These are phyloP conservation scores for Euphrasia arctica DNA, from an alignment of 305 asterid genomes.

Conservation along the genomic window DNA sequence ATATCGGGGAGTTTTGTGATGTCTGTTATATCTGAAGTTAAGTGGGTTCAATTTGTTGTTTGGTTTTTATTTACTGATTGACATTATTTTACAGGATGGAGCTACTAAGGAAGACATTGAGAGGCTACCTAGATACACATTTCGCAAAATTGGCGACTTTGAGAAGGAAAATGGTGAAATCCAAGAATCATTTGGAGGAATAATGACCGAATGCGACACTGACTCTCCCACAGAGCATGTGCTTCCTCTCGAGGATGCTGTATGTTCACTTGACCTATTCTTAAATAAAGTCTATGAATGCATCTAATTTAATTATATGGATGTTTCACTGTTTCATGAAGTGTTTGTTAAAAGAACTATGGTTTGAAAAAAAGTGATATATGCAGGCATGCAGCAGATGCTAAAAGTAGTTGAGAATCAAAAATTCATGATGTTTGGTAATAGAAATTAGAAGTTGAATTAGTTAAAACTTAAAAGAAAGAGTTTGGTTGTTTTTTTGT, in stretches of 20 bases:
- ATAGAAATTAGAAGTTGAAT: neutral
- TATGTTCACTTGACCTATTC: slow-evolving; percentile 32
- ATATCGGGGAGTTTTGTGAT: neutral
- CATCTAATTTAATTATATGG: neutral
- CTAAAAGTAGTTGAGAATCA: neutral
- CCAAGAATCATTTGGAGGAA: slow-evolving; percentile 86
- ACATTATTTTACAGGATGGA: slow-evolving; percentile 67
- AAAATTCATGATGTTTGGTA: neutral
- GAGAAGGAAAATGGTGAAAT: slow-evolving; percentile 93
- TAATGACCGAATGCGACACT: slow-evolving; percentile 83
- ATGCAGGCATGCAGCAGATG: neutral
- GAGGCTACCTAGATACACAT: slow-evolving; percentile 72
- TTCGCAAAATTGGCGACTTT: slow-evolving; percentile 64
- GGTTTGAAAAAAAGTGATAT: neutral
- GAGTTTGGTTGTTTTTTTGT: neutral
- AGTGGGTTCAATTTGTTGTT: neutral
- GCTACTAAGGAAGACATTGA: slow-evolving; percentile 94
- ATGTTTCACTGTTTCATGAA: neutral
- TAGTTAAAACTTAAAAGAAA: neutral
- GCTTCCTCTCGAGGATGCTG: slow-evolving; percentile 88
- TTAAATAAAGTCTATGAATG: neutral
- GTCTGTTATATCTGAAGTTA: neutral
- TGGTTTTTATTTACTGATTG: slow-evolving; percentile 11
- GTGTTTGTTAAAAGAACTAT: neutral
- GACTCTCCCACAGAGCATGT: slow-evolving; percentile 71